phyloP scores from a whole-genome alignment of 2,329 filamentous ascomycete genomes.

The Claviceps sp. region DNA sequence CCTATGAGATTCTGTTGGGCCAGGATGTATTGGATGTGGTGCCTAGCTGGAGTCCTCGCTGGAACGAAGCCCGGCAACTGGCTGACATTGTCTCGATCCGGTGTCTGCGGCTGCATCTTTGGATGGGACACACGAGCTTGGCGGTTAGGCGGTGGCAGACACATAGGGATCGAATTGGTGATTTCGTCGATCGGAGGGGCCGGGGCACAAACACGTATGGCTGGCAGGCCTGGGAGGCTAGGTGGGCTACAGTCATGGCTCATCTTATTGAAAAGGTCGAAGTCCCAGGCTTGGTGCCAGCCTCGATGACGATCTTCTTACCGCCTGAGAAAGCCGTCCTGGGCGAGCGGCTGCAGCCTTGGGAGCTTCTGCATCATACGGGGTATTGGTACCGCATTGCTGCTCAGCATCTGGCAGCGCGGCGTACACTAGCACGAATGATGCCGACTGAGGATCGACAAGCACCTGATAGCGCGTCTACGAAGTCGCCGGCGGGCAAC shows the following conservation, averaged over 20 bases:
- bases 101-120: slow-evolving; percentile 68
- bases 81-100: slow-evolving; percentile 73
- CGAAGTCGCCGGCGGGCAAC: slow-evolving; percentile 33
- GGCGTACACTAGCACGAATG: slow-evolving; percentile 37
- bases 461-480: slow-evolving; percentile 33
- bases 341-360: slow-evolving; percentile 45
- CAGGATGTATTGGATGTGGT: slow-evolving; percentile 79
- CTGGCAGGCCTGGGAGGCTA: slow-evolving; percentile 86
- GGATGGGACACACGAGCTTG: slow-evolving; percentile 63
- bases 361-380: slow-evolving; percentile 50
- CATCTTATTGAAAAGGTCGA: slow-evolving; percentile 42
- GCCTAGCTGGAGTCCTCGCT: slow-evolving; percentile 77
- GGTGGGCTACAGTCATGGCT: slow-evolving; percentile 52
- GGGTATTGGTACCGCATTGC: slow-evolving; percentile 55
- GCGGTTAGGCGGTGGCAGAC: slow-evolving; percentile 69
- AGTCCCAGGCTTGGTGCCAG: slow-evolving; percentile 34
- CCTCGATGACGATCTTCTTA: slow-evolving; percentile 33
- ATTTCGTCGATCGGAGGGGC: slow-evolving; percentile 69
- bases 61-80: slow-evolving; percentile 82
- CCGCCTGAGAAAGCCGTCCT: slow-evolving; percentile 44
- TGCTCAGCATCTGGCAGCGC: slow-evolving; percentile 39
- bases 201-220: slow-evolving; percentile 82
- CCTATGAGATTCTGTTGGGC: slow-evolving; percentile 71
- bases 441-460: slow-evolving; percentile 47
- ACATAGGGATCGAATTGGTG: slow-evolving; percentile 60